Base-by-base conservation (phyloP, 345 rosid species). In the Stellera chamaejasme region DNA sequence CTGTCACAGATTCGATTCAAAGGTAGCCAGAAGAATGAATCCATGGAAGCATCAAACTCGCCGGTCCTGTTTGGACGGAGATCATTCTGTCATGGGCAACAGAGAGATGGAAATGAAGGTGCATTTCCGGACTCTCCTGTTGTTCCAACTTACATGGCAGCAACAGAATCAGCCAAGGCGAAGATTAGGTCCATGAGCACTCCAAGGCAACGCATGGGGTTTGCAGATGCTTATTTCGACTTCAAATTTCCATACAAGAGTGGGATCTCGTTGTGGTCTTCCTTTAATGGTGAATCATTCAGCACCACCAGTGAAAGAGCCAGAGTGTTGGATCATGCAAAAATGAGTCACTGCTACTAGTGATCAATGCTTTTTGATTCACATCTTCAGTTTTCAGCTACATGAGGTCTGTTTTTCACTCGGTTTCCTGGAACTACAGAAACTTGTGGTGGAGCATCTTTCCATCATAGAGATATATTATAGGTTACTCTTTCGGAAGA, bases 121-220 rank as follows among this genome's bases (percentile, higher is more conserved):
- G 69, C 76, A 47, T 50, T 71, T 54, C 75, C 70, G 7, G 67
- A 74, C 47, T 84, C 89, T 12, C 82, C 77, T 2, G 79, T 68
- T 10, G 78, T 73, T 15, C 87, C 85, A 13, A 69, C 83, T n/a
- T 87, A 81, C 62, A 83, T 80, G 91, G 82, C 77, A 0, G 69
- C 79, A 51, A 91, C 90, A 15, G 75, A 85, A 64, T 79, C 92
- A n/a, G 75, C 95, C 55, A 88, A 64, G 71, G 86, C 86, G 10
- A 92, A 81, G 76, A 62, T 74, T 45, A 82, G 98, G 76, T 92
- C 95, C 12, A 61, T 77, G 66, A 91, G 98, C 80, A 80, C 83
- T 9, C 96, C 90, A 1, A 82, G 70, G 72, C 96, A 83, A 60
- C 77, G 84, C 10, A 62, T 67, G 39, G 79, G 75, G 25, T 27